A percentile compares a stretch with the other conserved stretches of the same genome.
Evolutionary conservation across 768 basidiomycete genomes (phyloP).

Genomic region (Boletus sp.): DNA sequence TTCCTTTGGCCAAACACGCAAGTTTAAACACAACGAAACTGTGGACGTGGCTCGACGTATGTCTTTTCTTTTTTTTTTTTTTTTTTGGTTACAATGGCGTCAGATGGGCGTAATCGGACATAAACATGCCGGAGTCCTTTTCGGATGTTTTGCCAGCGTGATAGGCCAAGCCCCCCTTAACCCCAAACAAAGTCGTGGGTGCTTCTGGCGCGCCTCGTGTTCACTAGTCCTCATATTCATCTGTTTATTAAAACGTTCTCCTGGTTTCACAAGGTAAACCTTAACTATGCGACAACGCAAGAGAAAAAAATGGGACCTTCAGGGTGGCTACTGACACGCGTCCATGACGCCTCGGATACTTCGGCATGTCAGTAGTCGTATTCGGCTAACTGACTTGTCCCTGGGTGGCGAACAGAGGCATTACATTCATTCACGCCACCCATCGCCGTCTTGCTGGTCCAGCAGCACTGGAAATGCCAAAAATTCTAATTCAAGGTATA

Average conservation of each 20-base stretch:
- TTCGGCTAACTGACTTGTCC: constrained; percentile 19
- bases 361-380: constrained; percentile 14
- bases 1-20: background rate
- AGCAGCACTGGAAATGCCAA: constrained; percentile 15
- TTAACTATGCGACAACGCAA: constrained; percentile 17
- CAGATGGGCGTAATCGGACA: constrained; percentile 1
- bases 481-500: constrained; percentile 37
- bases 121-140: background rate
- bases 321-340: constrained; percentile 17
- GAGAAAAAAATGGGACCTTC: background rate
- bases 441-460: background rate
- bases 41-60: background rate
- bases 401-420: constrained; percentile 22
- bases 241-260: constrained; percentile 3
- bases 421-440: constrained; percentile 15
- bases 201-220: constrained; percentile 33
- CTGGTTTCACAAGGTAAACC: constrained; percentile 18
- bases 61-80: background rate
- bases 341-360: constrained; percentile 12
- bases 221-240: background rate
- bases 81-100: background rate
- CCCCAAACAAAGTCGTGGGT: constrained; percentile 20
- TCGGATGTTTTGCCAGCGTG: constrained; percentile 1
- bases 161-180: constrained; percentile 10
- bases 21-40: background rate